Conservation (phyloP, 1,139 yeast genomes). For the Groenewaldozyma auringiensis region DNA sequence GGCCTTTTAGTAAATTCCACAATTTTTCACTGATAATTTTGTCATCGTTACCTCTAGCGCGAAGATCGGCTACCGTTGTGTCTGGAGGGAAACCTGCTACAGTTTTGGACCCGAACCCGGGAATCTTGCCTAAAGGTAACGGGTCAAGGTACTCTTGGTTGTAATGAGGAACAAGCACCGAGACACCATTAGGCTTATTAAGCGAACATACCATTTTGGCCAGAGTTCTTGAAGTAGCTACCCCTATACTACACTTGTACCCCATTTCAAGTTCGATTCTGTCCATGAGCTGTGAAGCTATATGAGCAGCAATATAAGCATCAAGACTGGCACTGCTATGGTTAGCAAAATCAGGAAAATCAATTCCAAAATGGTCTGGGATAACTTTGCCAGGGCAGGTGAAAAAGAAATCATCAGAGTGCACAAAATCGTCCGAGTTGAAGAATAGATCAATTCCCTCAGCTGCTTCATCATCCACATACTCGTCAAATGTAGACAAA, state of each 20-base stretch:
- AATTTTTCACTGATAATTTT: conserved; percentile 14
- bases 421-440: conserved; percentile 7
- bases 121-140: conserved; percentile 20
- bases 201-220: conserved; percentile 30
- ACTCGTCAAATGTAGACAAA: conserved; percentile 7
- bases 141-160: conserved; percentile 21
- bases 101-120: conserved; percentile 27
- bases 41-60: conserved; percentile 5
- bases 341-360: conserved; percentile 11
- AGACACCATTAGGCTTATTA: conserved; percentile 30
- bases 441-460: conserved; percentile 17
- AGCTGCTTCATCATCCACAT: conserved; percentile 17
- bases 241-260: conserved; percentile 31
- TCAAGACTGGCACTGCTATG: conserved; percentile 6
- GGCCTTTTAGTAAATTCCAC: conserved; percentile 28
- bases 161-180: conserved; percentile 24
- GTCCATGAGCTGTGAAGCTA: conserved; percentile 26
- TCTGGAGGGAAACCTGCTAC: conserved; percentile 9
- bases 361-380: neutral
- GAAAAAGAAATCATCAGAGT: conserved; percentile 25
- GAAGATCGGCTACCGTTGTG: conserved; percentile 1
- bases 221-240: conserved; percentile 25
- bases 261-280: conserved; percentile 24
- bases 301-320: conserved; percentile 27
- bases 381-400: conserved; percentile 24